Conservation (phyloP, 805 yeast species). For the Saccharomycopsis lassenensis region DNA sequence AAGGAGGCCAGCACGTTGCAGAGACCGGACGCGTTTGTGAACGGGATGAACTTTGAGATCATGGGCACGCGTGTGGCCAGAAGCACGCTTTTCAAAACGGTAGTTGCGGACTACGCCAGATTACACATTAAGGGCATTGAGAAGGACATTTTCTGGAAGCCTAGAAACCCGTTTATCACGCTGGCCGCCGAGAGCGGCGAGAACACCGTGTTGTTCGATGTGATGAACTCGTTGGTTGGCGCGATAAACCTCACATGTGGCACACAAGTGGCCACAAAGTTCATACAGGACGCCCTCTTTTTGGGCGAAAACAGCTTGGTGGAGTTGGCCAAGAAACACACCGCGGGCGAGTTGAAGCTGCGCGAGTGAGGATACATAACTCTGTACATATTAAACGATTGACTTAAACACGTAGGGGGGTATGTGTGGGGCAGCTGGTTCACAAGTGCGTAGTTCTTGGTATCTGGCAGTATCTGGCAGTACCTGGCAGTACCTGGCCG, state of each 20-base stretch:
- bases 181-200: slow-evolving; percentile 44
- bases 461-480: too few species aligned
- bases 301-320: slow-evolving; percentile 19
- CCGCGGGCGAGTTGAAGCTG: too few species aligned
- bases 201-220: slow-evolving; percentile 40
- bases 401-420: too few species aligned
- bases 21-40: slow-evolving; percentile 27
- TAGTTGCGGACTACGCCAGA: slow-evolving; percentile 43
- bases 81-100: slow-evolving; percentile 37
- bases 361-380: too few species aligned
- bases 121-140: slow-evolving; percentile 31
- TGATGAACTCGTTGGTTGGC: slow-evolving; percentile 54
- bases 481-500: too few species aligned
- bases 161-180: slow-evolving; percentile 36
- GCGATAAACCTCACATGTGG: slow-evolving; percentile 59
- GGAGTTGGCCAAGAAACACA: slow-evolving; percentile 9
- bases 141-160: slow-evolving; percentile 55
- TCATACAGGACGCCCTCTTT: slow-evolving; percentile 43
- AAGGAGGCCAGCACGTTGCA: slow-evolving; percentile 20
- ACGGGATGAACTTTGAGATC: slow-evolving; percentile 43
- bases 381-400: too few species aligned
- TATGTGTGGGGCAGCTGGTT: too few species aligned
- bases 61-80: slow-evolving; percentile 48
- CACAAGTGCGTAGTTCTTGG: too few species aligned
- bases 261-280: slow-evolving; percentile 42